These are phyloP conservation scores for Tarenaya hassleriana DNA, from an alignment of 345 rosid species.

Conservation along the genomic window DNA sequence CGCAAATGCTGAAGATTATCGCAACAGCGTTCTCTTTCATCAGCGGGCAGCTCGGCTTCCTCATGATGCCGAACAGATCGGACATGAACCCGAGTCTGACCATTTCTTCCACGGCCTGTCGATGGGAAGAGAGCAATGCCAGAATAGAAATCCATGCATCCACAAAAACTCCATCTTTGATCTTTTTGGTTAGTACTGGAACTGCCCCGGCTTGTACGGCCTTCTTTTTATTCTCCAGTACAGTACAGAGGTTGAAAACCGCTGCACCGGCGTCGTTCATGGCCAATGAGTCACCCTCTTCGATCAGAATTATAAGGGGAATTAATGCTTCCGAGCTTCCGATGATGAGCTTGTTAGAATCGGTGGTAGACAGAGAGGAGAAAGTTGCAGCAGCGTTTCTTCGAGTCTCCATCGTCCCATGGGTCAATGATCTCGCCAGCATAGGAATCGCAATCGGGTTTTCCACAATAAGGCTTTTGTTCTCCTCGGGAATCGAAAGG, in stretches of 20 bases:
- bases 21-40: slow-evolving; percentile 47
- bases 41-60: slow-evolving; percentile 28
- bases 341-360: slow-evolving; percentile 28
- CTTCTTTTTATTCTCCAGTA: slow-evolving; percentile 29
- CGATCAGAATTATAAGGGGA: slow-evolving; percentile 41
- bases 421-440: slow-evolving; percentile 34
- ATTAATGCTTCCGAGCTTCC: slow-evolving; percentile 45
- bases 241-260: slow-evolving; percentile 35
- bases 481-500: slow-evolving; percentile 36
- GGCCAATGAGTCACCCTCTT: slow-evolving; percentile 36
- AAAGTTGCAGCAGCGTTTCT: slow-evolving; percentile 54
- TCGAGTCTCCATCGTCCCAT: slow-evolving; percentile 39
- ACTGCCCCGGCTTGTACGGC: slow-evolving; percentile 41
- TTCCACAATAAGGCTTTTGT: slow-evolving; percentile 34
- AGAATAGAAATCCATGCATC: slow-evolving; percentile 44
- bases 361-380: slow-evolving; percentile 29
- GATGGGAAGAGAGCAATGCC: slow-evolving; percentile 36
- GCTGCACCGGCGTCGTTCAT: slow-evolving; percentile 42
- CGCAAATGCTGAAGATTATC: slow-evolving; percentile 36
- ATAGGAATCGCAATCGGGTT: slow-evolving; percentile 36
- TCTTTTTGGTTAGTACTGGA: slow-evolving; percentile 32
- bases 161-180: slow-evolving; percentile 30
- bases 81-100: slow-evolving; percentile 33
- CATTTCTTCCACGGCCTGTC: slow-evolving; percentile 36
- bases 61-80: slow-evolving; percentile 38